Evolutionary conservation across 2,329 filamentous ascomycete genomes (phyloP).

Genomic region (Alternaria sp.): DNA sequence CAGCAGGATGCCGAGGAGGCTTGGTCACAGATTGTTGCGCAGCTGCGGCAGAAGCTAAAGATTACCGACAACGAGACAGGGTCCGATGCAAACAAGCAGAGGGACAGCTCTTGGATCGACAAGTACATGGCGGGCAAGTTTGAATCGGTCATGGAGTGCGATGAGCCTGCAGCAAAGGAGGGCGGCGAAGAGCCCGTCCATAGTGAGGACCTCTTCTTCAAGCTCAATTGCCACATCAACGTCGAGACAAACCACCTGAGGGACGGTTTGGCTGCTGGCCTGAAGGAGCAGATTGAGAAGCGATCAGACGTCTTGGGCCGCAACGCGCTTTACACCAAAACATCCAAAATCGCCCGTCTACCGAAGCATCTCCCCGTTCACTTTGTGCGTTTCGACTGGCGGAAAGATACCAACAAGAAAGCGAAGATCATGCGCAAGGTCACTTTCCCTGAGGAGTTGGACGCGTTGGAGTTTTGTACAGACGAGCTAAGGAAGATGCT

Average conservation of each 20-base stretch:
- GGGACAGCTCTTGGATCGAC: conserved; percentile 78
- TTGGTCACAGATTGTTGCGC: conserved; percentile 92
- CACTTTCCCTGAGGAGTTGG: conserved; percentile 91
- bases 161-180: conserved; percentile 79
- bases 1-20: conserved; percentile 99
- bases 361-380: conserved; percentile 97
- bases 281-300: conserved; percentile 93
- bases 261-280: conserved; percentile 82
- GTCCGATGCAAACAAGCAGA: conserved; percentile 44
- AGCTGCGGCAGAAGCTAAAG: conserved; percentile 80
- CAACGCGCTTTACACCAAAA: conserved; percentile 87
- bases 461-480: conserved; percentile 93
- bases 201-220: conserved; percentile 80
- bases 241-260: conserved; percentile 85
- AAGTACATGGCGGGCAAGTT: conserved; percentile 89
- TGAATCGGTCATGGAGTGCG: conserved; percentile 79
- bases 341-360: conserved; percentile 84
- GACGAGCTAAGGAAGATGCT: conserved; percentile 84
- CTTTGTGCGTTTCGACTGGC: conserved; percentile 99
- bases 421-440: conserved; percentile 99
- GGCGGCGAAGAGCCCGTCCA: conserved; percentile 74
- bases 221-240: conserved; percentile 96
- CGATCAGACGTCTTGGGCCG: conserved; percentile 77
- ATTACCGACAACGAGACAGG: conserved; percentile 61
- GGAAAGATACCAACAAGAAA: conserved; percentile 94